A percentile compares a stretch with the other conserved stretches of the same genome.
phyloP scores from a whole-genome alignment of 2,329 filamentous ascomycete species.

The Colletotrichum sp. region DNA sequence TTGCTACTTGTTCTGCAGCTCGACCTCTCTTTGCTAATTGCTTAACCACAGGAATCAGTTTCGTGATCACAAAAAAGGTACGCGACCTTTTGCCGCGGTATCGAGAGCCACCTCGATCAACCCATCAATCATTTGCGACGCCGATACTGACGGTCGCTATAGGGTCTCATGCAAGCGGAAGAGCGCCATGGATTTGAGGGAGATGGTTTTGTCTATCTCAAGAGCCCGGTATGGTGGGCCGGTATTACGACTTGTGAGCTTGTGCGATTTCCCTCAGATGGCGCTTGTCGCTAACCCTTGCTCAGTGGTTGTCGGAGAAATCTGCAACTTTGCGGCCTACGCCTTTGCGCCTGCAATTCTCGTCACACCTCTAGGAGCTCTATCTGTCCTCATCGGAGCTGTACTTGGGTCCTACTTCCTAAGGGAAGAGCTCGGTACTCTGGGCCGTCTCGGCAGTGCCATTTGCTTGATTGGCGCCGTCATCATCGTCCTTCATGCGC shows the following conservation, averaged over 20 bases:
- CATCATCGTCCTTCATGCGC: constrained; percentile 96
- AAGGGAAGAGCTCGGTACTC: constrained; percentile 83
- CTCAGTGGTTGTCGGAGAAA: constrained; percentile 86
- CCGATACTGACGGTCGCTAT: constrained; percentile 25
- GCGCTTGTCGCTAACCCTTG: not conserved
- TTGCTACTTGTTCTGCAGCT: not conserved
- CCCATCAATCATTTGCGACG: not conserved
- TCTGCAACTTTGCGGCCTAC: constrained; percentile 98
- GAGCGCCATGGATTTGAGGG: constrained; percentile 95
- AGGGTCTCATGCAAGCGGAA: constrained; percentile 90
- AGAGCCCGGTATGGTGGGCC: constrained; percentile 96
- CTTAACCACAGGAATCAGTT: constrained; percentile 76
- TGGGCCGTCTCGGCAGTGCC: constrained; percentile 94
- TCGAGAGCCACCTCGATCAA: not conserved
- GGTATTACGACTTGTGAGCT: constrained; percentile 85
- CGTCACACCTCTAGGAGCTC: constrained; percentile 90
- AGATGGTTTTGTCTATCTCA: constrained; percentile 92
- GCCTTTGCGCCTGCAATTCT: constrained; percentile 98
- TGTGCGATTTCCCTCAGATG: not conserved
- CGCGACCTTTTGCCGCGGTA: constrained; percentile 26
- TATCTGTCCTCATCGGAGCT: constrained; percentile 93
- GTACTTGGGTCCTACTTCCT: constrained; percentile 95
- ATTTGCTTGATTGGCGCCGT: constrained; percentile 96
- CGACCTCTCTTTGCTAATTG: constrained; percentile 23
- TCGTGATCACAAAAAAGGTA: constrained; percentile 99